phyloP scores from a whole-genome alignment of 345 rosid genomes.

The Lenwebbia sp. region DNA sequence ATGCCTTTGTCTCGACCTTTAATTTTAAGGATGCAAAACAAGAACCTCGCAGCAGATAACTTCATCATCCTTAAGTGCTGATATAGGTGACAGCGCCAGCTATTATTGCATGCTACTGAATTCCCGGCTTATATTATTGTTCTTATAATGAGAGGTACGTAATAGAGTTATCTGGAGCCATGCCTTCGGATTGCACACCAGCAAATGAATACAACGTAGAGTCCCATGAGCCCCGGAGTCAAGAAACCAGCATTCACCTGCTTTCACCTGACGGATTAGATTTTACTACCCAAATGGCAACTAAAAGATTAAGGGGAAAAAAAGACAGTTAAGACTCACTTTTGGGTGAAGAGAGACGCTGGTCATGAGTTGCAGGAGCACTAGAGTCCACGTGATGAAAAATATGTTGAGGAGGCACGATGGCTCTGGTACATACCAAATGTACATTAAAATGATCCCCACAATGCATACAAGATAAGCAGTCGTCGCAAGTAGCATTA shows the following conservation, averaged over 20 bases:
- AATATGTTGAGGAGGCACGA: constrained; percentile 91
- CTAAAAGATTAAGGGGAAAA: not conserved
- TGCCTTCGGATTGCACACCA: constrained; percentile 98
- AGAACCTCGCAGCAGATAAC: not conserved
- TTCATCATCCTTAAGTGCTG: not conserved
- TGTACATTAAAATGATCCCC: constrained; percentile 88
- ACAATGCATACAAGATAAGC: constrained; percentile 67
- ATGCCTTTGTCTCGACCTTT: not conserved
- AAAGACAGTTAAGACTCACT: constrained; percentile 19
- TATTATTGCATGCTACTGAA: not conserved
- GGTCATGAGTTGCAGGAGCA: constrained; percentile 90
- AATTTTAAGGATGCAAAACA: not conserved
- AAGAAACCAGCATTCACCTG: constrained; percentile 81
- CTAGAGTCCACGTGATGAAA: constrained; percentile 92
- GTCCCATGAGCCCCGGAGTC: constrained; percentile 96
- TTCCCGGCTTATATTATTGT: not conserved
- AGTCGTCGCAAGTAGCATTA: constrained; percentile 50
- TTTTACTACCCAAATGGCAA: not conserved
- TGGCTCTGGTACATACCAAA: constrained; percentile 84
- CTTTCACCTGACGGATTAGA: not conserved
- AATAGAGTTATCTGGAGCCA: not conserved
- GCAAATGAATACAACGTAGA: constrained; percentile 77
- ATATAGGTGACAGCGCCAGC: not conserved
- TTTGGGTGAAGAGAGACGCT: constrained; percentile 85
- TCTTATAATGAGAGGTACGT: not conserved